Percentiles rank a stretch among this genome's conserved stretches.
Evolutionary conservation across 306 rosid genomes (phyloP).

Genomic region (Casuarina equisetifolia): DNA sequence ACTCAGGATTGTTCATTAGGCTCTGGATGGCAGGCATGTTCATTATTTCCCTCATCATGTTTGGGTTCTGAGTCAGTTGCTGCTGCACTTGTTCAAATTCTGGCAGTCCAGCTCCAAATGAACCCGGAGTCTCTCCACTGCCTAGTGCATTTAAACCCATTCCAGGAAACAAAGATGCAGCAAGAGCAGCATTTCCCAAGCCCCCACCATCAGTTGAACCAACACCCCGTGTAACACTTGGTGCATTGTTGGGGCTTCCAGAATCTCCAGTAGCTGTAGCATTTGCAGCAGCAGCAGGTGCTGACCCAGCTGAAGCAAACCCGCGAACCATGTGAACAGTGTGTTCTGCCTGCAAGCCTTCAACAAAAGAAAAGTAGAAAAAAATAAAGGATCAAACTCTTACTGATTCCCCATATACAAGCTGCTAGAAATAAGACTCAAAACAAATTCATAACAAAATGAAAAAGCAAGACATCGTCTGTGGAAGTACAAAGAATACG

Average conservation of each 20-base stretch:
- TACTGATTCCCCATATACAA: not conserved
- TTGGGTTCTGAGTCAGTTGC: slow-evolving; percentile 61
- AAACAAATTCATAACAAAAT: not conserved
- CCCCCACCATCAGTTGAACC: slow-evolving; percentile 51
- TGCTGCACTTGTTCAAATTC: slow-evolving; percentile 67
- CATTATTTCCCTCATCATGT: slow-evolving; percentile 70
- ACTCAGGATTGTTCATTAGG: slow-evolving; percentile 63
- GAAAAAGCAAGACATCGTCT: not conserved
- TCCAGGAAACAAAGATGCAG: slow-evolving; percentile 53
- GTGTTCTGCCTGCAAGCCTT: slow-evolving; percentile 57
- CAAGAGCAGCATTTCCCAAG: slow-evolving; percentile 39
- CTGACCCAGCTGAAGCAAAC: slow-evolving; percentile 41
- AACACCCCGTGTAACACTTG: slow-evolving; percentile 58
- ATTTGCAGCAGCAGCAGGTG: slow-evolving; percentile 27
- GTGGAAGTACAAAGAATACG: not conserved
- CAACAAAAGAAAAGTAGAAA: slow-evolving; percentile 11
- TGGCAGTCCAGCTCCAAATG: slow-evolving; percentile 47
- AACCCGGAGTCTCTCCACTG: slow-evolving; percentile 28
- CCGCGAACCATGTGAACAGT: slow-evolving; percentile 65
- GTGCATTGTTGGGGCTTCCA: slow-evolving; percentile 34
- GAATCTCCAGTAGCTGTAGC: slow-evolving; percentile 25
- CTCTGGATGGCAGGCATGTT: slow-evolving; percentile 65
- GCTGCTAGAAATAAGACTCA: not conserved
- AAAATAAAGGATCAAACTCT: not conserved
- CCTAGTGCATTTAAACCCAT: slow-evolving; percentile 45